These are phyloP conservation scores for Arachis monticola DNA, from an alignment of 331 rosid species.

Conservation along the genomic window DNA sequence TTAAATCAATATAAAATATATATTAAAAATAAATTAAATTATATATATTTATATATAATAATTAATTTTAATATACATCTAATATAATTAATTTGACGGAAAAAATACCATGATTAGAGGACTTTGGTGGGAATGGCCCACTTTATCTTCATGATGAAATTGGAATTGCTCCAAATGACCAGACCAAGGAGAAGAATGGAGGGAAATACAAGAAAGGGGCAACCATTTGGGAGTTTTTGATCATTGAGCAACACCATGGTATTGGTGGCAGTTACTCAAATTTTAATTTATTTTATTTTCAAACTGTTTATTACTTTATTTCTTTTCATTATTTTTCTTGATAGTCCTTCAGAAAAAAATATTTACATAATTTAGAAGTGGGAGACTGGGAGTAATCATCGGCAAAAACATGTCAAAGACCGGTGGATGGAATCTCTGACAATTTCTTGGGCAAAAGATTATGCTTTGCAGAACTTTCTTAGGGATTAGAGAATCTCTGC, in stretches of 20 bases:
- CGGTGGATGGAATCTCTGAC: slow-evolving; percentile 46
- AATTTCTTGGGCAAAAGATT: slow-evolving; percentile 39
- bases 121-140: slow-evolving; percentile 49
- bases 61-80: no score
- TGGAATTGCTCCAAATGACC: slow-evolving; percentile 43
- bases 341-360: neutral
- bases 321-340: neutral
- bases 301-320: no score
- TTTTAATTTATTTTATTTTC: no score
- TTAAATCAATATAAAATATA: no score
- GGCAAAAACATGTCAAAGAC: slow-evolving; percentile 29
- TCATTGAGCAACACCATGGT: slow-evolving; percentile 38
- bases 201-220: slow-evolving; percentile 41
- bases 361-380: no score
- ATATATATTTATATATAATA: no score
- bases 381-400: slow-evolving; percentile 14
- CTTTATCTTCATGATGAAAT: slow-evolving; percentile 46
- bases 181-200: slow-evolving; percentile 33
- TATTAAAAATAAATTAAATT: no score
- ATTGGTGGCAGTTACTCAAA: neutral
- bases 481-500: slow-evolving; percentile 46
- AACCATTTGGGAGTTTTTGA: slow-evolving; percentile 42
- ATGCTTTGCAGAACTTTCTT: slow-evolving; percentile 42
- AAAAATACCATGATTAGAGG: neutral
- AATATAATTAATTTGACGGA: no score